phyloP scores from a whole-genome alignment of 345 rosid species.

The Psidium guajava region DNA sequence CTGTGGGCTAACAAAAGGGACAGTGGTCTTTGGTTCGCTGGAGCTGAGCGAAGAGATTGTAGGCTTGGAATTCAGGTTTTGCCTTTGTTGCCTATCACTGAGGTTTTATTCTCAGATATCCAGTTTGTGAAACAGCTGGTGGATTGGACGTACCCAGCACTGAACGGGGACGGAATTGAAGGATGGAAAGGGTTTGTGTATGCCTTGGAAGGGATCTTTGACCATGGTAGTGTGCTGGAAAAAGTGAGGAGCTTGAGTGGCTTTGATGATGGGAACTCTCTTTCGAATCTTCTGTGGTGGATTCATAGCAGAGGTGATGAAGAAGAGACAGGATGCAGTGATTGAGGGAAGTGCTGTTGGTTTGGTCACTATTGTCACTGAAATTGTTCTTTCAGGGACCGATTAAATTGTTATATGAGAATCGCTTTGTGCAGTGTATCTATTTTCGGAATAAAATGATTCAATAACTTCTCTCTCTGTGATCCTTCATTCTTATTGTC shows the following conservation, averaged over 20 bases:
- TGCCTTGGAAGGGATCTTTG: conserved; percentile 67
- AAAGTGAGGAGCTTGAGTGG: conserved; percentile 48
- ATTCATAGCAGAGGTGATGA: conserved; percentile 49
- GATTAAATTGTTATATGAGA: background rate
- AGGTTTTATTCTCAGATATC: conserved; percentile 61
- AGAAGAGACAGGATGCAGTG: conserved; percentile 19
- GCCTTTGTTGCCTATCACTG: conserved; percentile 58
- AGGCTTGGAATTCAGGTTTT: conserved; percentile 84
- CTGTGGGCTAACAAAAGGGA: conserved; percentile 90
- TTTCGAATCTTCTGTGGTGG: conserved; percentile 87
- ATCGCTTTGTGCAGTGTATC: background rate
- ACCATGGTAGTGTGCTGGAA: conserved; percentile 50
- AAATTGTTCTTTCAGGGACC: background rate
- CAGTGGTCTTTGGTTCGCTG: conserved; percentile 88
- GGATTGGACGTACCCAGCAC: conserved; percentile 66
- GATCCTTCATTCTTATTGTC: background rate
- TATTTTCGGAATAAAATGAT: background rate
- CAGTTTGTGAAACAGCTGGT: conserved; percentile 55
- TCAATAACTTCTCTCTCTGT: background rate
- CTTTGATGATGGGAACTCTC: conserved; percentile 69
- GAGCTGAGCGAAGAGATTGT: conserved; percentile 67
- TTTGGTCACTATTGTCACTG: conserved; percentile 61
- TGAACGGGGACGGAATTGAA: conserved; percentile 58
- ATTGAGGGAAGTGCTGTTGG: conserved; percentile 58
- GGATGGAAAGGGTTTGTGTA: conserved; percentile 93